Percentiles rank a stretch among this genome's conserved stretches.
Evolutionary conservation across 768 basidiomycete species (phyloP).

Genomic region (Boletus rubropictus): DNA sequence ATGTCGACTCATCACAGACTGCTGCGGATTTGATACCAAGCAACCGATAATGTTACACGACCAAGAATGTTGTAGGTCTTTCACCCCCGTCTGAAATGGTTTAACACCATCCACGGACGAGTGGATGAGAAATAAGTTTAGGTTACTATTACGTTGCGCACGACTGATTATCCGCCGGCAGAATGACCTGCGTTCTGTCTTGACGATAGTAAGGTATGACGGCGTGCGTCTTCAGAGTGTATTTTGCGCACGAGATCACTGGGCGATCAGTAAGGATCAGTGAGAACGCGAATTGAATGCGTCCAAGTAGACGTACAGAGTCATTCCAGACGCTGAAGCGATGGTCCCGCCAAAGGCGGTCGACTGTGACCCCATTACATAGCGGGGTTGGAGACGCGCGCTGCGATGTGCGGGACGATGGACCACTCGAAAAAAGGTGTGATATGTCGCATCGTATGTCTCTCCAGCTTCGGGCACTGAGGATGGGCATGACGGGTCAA

Average conservation of each 20-base stretch:
- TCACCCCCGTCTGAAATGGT: conserved; percentile 10
- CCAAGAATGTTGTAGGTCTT: conserved; percentile 22
- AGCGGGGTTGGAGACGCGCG: conserved; percentile 33
- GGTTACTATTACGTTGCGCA: conserved; percentile 29
- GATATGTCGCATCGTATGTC: conserved; percentile 58
- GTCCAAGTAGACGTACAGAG: conserved; percentile 25
- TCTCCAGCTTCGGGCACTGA: conserved; percentile 61
- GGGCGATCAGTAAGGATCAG: conserved; percentile 2
- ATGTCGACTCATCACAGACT: conserved; percentile 8
- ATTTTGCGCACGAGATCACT: conserved; percentile 22
- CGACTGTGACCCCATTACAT: conserved; percentile 54
- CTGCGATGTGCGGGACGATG: conserved; percentile 28
- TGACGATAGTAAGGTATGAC: conserved; percentile 27
- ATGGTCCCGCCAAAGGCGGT: conserved; percentile 63
- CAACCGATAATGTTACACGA: conserved; percentile 23
- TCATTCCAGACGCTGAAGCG: conserved; percentile 61
- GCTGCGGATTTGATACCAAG: conserved; percentile 14
- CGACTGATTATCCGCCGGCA: conserved; percentile 25
- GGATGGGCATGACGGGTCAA: neutral
- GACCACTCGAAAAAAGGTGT: conserved; percentile 45
- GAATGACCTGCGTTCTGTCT: conserved; percentile 27
- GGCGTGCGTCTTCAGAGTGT: conserved; percentile 19
- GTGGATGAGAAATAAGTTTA: conserved; percentile 24
- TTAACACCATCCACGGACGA: conserved; percentile 6
- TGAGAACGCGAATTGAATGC: neutral